Percentiles rank a stretch among this genome's conserved stretches.
Evolutionary conservation across 2,329 filamentous ascomycete species (phyloP).

Genomic region (Chaetomiaceae sp.): DNA sequence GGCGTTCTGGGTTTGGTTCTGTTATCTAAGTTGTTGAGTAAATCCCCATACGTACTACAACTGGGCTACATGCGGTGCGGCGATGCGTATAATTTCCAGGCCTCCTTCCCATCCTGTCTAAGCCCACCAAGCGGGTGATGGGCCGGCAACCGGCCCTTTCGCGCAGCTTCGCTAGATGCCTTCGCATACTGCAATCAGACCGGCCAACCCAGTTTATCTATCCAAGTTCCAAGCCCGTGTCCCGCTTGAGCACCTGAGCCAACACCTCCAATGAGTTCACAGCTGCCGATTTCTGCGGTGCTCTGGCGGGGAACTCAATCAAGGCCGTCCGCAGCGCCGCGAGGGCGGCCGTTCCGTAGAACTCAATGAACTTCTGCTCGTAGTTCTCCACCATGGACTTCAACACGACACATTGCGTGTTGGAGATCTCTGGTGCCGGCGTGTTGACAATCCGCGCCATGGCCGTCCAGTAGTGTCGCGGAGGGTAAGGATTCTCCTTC

Average conservation of each 20-base stretch:
- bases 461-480: constrained; percentile 74
- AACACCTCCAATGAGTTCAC: constrained; percentile 48
- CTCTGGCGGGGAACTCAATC: constrained; percentile 62
- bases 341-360: constrained; percentile 74
- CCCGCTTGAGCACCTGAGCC: constrained; percentile 45
- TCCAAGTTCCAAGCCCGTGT: constrained; percentile 43
- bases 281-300: constrained; percentile 41
- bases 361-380: constrained; percentile 67
- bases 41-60: background rate
- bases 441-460: constrained; percentile 73
- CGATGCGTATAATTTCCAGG: background rate
- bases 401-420: constrained; percentile 66
- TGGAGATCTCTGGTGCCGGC: constrained; percentile 58
- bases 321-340: constrained; percentile 64
- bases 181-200: background rate
- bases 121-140: too few relatives aligned
- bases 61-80: background rate
- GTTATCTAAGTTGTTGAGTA: constrained; percentile 8
- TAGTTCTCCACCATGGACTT: constrained; percentile 67
- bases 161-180: background rate
- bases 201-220: constrained; percentile 24
- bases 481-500: constrained; percentile 68
- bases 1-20: constrained; percentile 17
- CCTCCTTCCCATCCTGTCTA: too few relatives aligned
- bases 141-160: too few relatives aligned